A percentile compares a stretch with the other conserved stretches of the same genome.
These are phyloP conservation scores for Epichloe scottii DNA, from an alignment of 2,329 filamentous ascomycete species.

Conservation along the genomic window DNA sequence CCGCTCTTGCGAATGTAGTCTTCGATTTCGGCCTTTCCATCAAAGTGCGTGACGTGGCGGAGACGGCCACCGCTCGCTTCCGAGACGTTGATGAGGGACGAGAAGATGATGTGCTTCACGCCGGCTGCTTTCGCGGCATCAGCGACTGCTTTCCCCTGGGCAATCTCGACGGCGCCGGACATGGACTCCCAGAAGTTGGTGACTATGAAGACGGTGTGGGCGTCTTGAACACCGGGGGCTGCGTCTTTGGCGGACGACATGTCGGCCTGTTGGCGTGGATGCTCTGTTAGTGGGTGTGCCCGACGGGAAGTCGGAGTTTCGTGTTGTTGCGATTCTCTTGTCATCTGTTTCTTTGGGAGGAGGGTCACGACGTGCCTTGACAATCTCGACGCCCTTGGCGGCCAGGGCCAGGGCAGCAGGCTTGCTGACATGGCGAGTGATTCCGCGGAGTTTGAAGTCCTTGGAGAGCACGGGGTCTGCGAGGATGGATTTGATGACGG, in stretches of 20 bases:
- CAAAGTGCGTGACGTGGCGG: slow-evolving; percentile 35
- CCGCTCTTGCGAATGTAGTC: slow-evolving; percentile 38
- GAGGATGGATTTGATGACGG: slow-evolving; percentile 32
- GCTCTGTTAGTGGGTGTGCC: no score
- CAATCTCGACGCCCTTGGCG: slow-evolving; percentile 29
- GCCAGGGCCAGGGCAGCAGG: slow-evolving; percentile 25
- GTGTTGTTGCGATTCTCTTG: not conserved
- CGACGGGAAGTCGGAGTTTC: no score
- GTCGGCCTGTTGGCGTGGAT: slow-evolving; percentile 21
- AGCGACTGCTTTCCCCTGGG: slow-evolving; percentile 32
- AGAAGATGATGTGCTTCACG: slow-evolving; percentile 34
- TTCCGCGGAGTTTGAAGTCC: slow-evolving; percentile 31
- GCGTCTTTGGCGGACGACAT: slow-evolving; percentile 24
- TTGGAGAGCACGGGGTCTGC: slow-evolving; percentile 31
- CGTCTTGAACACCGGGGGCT: slow-evolving; percentile 24
- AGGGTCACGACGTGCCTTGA: slow-evolving; percentile 10
- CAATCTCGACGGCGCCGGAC: slow-evolving; percentile 23
- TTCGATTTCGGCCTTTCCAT: slow-evolving; percentile 43
- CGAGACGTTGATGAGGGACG: slow-evolving; percentile 28
- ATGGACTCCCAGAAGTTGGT: slow-evolving; percentile 27
- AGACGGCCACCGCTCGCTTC: slow-evolving; percentile 25
- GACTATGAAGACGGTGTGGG: slow-evolving; percentile 30
- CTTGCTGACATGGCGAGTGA: slow-evolving; percentile 33
- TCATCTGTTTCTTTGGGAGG: not conserved
- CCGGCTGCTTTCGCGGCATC: slow-evolving; percentile 31